phyloP scores from a whole-genome alignment of 306 rosid genomes.

The Hylodesmum podocarpum region DNA sequence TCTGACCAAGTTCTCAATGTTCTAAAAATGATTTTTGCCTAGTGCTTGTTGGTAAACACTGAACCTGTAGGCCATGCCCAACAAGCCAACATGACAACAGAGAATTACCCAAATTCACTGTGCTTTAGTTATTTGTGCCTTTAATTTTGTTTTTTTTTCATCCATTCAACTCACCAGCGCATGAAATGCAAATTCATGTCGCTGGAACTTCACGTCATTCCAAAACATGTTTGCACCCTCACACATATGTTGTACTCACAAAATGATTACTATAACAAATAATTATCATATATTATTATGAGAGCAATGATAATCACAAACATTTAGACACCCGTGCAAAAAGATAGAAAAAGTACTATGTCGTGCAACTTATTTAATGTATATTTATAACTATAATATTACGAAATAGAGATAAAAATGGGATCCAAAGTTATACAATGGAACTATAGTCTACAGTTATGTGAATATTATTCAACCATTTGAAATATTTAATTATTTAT shows the following conservation, averaged over 20 bases:
- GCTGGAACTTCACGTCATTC: slow-evolving; percentile 41
- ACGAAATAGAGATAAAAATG: not conserved
- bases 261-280: slow-evolving; percentile 16
- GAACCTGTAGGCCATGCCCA: slow-evolving; percentile 49
- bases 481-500: too few relatives aligned
- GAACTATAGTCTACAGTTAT: not conserved
- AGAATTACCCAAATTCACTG: slow-evolving; percentile 28
- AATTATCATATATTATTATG: not conserved
- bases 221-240: slow-evolving; percentile 32
- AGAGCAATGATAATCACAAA: slow-evolving; percentile 27
- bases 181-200: slow-evolving; percentile 36
- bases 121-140: slow-evolving; percentile 18
- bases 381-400: too few relatives aligned
- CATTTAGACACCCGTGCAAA: slow-evolving; percentile 37
- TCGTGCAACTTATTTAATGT: not conserved
- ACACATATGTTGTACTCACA: slow-evolving; percentile 14
- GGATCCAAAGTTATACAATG: not conserved
- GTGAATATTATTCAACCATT: not conserved
- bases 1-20: slow-evolving; percentile 18
- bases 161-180: slow-evolving; percentile 24
- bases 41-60: slow-evolving; percentile 19
- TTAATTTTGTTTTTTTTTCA: not conserved
- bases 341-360: not conserved
- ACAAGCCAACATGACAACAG: slow-evolving; percentile 37
- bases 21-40: slow-evolving; percentile 6